Conservation (phyloP, 306 rosid genomes). For the Gillenia trifoliata region DNA sequence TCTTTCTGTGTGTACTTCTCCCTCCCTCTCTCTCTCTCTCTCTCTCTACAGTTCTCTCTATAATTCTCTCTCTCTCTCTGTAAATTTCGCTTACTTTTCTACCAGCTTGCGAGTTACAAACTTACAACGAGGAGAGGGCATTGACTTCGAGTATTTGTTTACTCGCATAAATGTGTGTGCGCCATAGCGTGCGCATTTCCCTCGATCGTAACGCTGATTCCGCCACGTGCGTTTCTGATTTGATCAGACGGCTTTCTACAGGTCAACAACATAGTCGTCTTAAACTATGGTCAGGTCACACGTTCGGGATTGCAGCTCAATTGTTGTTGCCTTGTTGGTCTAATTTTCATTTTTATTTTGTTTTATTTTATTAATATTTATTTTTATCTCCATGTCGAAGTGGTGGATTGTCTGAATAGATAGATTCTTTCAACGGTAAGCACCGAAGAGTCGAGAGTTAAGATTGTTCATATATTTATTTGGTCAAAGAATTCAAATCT, state of each 20-base stretch:
- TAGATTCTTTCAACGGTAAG: too few species aligned
- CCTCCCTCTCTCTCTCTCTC: background rate
- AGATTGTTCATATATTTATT: too few species aligned
- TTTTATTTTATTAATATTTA: too few species aligned
- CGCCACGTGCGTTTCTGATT: slow-evolving; percentile 10
- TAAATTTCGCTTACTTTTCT: slow-evolving; percentile 22
- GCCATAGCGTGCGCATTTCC: slow-evolving; percentile 2
- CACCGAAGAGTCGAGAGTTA: too few species aligned
- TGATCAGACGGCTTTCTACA: background rate
- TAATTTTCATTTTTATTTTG: background rate
- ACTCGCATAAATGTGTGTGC: slow-evolving; percentile 10
- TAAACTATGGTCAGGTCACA: background rate
- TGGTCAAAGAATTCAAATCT: background rate
- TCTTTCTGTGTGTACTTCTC: background rate
- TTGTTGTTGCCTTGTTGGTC: background rate
- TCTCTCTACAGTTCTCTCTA: slow-evolving; percentile 2
- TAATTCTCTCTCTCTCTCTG: slow-evolving; percentile 7
- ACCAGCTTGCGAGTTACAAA: slow-evolving; percentile 11
- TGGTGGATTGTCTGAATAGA: background rate
- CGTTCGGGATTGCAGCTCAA: slow-evolving; percentile 1
- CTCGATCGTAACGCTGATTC: slow-evolving; percentile 31
- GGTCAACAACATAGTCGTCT: background rate
- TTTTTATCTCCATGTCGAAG: background rate
- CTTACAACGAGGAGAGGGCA: slow-evolving; percentile 16
- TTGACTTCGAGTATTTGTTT: slow-evolving; percentile 37